Base-by-base conservation (phyloP, 1,284 basidiomycete species). In the Fomitiporia mediterranea region DNA sequence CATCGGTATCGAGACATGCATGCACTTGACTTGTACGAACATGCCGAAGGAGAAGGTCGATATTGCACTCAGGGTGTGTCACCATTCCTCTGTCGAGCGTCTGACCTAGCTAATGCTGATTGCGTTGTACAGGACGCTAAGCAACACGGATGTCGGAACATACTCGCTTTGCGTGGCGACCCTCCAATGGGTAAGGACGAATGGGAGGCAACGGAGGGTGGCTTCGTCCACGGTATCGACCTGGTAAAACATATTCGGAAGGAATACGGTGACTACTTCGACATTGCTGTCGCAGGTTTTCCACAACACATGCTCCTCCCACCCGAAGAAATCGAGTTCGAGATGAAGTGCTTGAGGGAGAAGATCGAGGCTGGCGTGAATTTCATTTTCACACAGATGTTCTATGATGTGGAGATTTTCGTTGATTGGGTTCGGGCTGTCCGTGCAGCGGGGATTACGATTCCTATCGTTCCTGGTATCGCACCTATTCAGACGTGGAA, bases 401-500 rank as follows among this genome's bases (percentile, higher is more conserved):
- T 96, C 74, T 96, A 94, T 73, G 93, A 96, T 67, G 83, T 87
- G 53, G 82, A 94, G 50, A 68, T 92, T 62, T 96, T 95, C 71
- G 81, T 91, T 62, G 73, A 77, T 37, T 96, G 93, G 93, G 91
- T 94, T 58, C 86, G 84, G 63, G 79, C 83, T 39, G 85, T 94
- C 30, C 82, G 93, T 56, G 86, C 76, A 8, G 89, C 86, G 5
- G 93, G 96, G 6, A 97, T 99, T 70, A 92, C 84, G 0, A 80
- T 96, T 23, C 96, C 97, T 15, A 94, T 99, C 68, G 86, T 99
- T 4, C 97, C 97, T 21, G 93, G 93, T 38, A 91, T 99, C 66
- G 95, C 94, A 73, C 96, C 96, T 4, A 95, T 99, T 62, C 96
- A 99, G 72, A 98, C 93, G 35, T 98, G 94, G 88, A 94, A 95